Evolutionary conservation across 768 basidiomycete species (phyloP).

Genomic region (Neoboletus magnificus): DNA sequence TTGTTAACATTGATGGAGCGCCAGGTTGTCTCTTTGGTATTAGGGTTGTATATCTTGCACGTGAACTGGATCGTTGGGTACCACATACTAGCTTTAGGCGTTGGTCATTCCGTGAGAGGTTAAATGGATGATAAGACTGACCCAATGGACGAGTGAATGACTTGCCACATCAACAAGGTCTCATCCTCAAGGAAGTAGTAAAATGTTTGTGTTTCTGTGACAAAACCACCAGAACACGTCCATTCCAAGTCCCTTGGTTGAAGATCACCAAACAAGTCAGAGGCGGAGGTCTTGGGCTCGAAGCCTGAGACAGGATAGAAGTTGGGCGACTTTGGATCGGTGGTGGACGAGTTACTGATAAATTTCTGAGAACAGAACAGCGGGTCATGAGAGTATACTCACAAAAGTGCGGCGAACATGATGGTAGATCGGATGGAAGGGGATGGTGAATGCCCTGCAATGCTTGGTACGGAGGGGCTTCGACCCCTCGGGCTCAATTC

Average conservation of each 20-base stretch:
- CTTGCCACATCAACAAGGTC: conserved; percentile 71
- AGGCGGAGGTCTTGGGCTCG: conserved; percentile 44
- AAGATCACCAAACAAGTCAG: conserved; percentile 73
- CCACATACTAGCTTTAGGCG: conserved; percentile 60
- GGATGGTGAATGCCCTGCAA: not conserved
- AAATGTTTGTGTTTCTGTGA: conserved; percentile 87
- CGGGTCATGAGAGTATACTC: conserved; percentile 35
- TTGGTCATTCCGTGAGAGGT: conserved; percentile 7
- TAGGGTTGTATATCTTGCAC: conserved; percentile 82
- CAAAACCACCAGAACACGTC: conserved; percentile 79
- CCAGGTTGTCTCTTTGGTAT: conserved; percentile 73
- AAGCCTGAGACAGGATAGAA: conserved; percentile 72
- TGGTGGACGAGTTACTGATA: conserved; percentile 50
- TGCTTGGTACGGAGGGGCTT: not conserved
- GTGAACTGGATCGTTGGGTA: conserved; percentile 94
- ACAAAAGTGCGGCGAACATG: conserved; percentile 86
- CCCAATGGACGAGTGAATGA: conserved; percentile 90
- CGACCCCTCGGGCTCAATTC: conserved; percentile 5
- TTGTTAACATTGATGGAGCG: conserved; percentile 83
- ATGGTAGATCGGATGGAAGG: conserved; percentile 41
- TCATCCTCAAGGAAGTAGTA: conserved; percentile 85
- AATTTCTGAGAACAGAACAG: conserved; percentile 10
- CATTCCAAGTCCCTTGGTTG: conserved; percentile 75
- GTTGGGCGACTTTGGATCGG: conserved; percentile 69
- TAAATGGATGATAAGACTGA: conserved; percentile 39